Evolutionary conservation across 192 early-diverging fungal genomes (phyloP).

Genomic region (Diversispora eburnea): DNA sequence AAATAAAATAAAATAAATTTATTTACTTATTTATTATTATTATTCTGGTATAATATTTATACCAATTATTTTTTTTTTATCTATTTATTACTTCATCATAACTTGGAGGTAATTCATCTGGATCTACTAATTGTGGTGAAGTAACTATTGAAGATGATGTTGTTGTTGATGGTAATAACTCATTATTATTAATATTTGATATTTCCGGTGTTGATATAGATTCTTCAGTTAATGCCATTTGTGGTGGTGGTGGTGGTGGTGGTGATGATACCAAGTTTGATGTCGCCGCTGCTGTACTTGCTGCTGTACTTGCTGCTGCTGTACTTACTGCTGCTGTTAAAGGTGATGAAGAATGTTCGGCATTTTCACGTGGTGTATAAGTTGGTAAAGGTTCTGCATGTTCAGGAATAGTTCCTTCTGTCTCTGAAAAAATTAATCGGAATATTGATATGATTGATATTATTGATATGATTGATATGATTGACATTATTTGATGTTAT

Average conservation of each 20-base stretch:
- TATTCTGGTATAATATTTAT: too few species aligned
- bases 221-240: too few species aligned
- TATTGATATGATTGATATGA: not conserved
- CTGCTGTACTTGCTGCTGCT: not conserved
- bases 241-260: too few species aligned
- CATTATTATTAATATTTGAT: too few species aligned
- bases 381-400: conserved; percentile 36
- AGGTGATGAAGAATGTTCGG: not conserved
- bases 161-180: not conserved
- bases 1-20: too few species aligned
- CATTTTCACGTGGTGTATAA: conserved; percentile 31
- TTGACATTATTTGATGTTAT: too few species aligned
- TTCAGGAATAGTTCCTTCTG: conserved; percentile 28
- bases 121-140: not conserved
- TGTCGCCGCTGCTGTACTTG: not conserved
- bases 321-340: not conserved
- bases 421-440: conserved; percentile 18
- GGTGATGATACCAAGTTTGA: too few species aligned
- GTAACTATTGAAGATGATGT: not conserved
- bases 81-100: conserved; percentile 20
- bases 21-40: too few species aligned
- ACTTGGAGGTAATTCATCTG: conserved; percentile 31
- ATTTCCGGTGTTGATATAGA: too few species aligned
- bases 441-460: not conserved
- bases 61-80: too few species aligned